Evolutionary conservation across 805 yeast species (phyloP).

Genomic region (Wickerhamiella australiensis): DNA sequence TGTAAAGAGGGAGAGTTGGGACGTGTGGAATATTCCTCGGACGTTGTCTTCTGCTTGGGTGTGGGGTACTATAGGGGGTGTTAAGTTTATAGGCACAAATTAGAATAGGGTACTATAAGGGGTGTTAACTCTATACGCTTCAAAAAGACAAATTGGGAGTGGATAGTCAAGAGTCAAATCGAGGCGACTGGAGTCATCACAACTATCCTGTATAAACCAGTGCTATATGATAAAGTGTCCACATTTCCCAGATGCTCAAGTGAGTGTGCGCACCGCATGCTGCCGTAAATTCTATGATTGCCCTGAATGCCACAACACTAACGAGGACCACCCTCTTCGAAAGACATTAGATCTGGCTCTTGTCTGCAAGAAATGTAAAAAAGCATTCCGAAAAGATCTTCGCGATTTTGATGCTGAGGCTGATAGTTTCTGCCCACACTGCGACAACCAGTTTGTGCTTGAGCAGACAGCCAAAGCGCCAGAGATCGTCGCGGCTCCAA

Average conservation of each 20-base stretch:
- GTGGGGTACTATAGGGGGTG: neutral
- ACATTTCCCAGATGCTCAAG: constrained; percentile 28
- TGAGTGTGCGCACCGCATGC: constrained; percentile 25
- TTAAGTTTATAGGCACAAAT: too few species aligned
- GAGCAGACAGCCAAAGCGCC: constrained; percentile 16
- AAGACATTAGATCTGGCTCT: constrained; percentile 27
- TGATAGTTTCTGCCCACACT: constrained; percentile 28
- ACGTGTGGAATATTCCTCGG: neutral
- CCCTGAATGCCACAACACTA: constrained; percentile 26
- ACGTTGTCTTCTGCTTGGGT: too few species aligned
- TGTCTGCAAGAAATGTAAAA: constrained; percentile 27
- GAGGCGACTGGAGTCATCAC: neutral
- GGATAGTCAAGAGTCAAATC: neutral
- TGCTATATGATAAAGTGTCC: constrained; percentile 21
- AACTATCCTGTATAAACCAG: too few species aligned
- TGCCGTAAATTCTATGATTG: constrained; percentile 29
- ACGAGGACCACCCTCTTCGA: constrained; percentile 25
- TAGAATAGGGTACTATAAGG: too few species aligned
- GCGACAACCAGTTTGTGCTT: constrained; percentile 27
- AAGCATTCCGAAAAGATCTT: constrained; percentile 28
- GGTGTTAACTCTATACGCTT: too few species aligned
- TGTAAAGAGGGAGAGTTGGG: neutral
- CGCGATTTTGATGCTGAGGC: constrained; percentile 27
- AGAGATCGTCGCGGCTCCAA: constrained; percentile 14
- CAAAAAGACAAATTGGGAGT: too few species aligned